phyloP scores from a whole-genome alignment of 805 yeast species.

The Komagataella mondaviorum region DNA sequence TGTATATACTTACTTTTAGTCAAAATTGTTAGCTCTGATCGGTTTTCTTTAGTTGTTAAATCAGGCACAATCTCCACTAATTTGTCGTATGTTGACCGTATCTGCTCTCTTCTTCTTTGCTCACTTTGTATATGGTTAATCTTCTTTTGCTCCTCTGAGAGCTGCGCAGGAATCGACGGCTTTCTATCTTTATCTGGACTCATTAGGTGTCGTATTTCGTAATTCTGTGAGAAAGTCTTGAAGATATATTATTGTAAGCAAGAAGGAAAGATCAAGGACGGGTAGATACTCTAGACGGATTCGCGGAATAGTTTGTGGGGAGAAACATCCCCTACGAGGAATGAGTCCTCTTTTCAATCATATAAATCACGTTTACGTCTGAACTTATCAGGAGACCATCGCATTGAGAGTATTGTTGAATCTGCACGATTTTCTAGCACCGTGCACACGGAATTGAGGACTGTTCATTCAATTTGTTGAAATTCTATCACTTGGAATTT shows the following conservation, averaged over 20 bases:
- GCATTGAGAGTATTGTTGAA: no score
- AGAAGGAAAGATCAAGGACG: no score
- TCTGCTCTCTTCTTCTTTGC: conserved; percentile 76
- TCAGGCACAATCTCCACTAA: conserved; percentile 68
- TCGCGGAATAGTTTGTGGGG: no score
- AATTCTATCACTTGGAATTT: neutral
- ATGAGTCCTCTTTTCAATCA: no score
- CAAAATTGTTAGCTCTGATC: conserved; percentile 71
- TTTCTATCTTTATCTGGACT: neutral
- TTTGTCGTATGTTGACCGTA: conserved; percentile 68
- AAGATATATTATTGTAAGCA: no score
- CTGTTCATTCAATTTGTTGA: no score
- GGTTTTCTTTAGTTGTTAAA: conserved; percentile 49
- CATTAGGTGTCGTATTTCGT: neutral
- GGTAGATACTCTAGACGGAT: no score
- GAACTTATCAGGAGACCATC: no score
- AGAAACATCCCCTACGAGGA: no score
- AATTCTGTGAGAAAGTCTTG: neutral
- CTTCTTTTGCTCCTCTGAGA: conserved; percentile 19
- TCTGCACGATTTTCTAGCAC: no score
- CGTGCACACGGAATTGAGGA: no score
- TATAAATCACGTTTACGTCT: no score
- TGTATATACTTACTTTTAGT: conserved; percentile 24
- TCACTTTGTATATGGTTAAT: conserved; percentile 36
- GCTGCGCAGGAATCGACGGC: conserved; percentile 2